A percentile compares a stretch with the other conserved stretches of the same genome.
These are phyloP conservation scores for Aphanomyces cochlioides DNA, from an alignment of 352 stramenopile species.

Conservation along the genomic window DNA sequence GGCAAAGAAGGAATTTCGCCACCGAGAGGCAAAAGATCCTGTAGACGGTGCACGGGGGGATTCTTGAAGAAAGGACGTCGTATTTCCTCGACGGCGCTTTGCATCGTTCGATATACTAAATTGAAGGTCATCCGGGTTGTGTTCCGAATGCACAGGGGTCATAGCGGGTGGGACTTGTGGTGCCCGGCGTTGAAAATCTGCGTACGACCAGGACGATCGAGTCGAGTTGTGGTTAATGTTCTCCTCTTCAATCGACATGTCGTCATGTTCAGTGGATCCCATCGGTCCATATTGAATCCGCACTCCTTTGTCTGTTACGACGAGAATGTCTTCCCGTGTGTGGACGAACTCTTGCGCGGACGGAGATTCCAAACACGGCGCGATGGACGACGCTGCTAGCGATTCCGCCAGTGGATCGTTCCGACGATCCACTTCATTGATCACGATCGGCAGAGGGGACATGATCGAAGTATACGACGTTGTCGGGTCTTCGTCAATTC, in stretches of 20 bases:
- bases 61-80: no score
- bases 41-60: neutral
- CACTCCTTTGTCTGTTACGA: conserved; percentile 8
- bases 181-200: neutral
- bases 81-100: no score
- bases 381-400: neutral
- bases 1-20: conserved; percentile 27
- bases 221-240: conserved; percentile 29
- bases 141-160: conserved; percentile 10
- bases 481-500: neutral
- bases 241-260: conserved; percentile 13
- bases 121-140: neutral
- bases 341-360: neutral
- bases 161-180: neutral
- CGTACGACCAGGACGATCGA: conserved; percentile 28
- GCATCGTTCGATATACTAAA: no score
- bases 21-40: neutral
- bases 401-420: no score
- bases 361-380: conserved; percentile 12
- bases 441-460: neutral
- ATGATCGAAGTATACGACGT: conserved; percentile 1
- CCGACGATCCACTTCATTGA: neutral
- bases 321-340: conserved; percentile 6
- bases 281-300: conserved; percentile 10
- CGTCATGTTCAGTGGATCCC: neutral